phyloP scores from a whole-genome alignment of 768 basidiomycete genomes.

The Botryobasidium botryosum region DNA sequence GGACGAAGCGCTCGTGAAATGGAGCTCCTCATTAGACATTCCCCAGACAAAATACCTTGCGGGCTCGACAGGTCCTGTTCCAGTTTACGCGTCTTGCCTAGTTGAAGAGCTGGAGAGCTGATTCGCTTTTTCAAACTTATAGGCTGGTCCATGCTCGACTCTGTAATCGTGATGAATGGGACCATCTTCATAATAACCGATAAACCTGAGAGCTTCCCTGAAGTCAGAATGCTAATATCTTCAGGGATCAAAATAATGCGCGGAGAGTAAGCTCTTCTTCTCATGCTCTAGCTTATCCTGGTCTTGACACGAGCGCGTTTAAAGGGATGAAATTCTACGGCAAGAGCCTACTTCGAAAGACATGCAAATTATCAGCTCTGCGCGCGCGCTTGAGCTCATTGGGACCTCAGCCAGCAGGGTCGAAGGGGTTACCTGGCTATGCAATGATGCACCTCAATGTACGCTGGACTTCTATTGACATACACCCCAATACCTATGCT shows the following conservation, averaged over 20 bases:
- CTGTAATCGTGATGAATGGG: conserved; percentile 56
- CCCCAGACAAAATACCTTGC: neutral
- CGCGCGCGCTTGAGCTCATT: conserved; percentile 50
- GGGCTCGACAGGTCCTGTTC: neutral
- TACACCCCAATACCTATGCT: too few species aligned
- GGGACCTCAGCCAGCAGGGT: conserved; percentile 53
- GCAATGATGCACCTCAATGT: conserved; percentile 78
- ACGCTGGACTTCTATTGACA: conserved; percentile 22
- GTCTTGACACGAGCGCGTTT: too few species aligned
- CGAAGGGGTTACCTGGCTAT: conserved; percentile 54
- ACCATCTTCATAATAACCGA: conserved; percentile 63
- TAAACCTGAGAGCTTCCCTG: conserved; percentile 43
- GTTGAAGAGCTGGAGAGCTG: neutral
- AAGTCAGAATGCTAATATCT: conserved; percentile 50
- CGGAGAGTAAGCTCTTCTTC: too few species aligned
- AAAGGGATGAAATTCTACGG: conserved; percentile 32
- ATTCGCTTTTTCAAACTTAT: too few species aligned
- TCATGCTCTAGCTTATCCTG: too few species aligned
- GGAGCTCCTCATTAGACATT: neutral
- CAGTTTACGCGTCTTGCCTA: neutral
- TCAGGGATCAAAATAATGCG: conserved; percentile 43
- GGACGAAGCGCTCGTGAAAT: too few species aligned
- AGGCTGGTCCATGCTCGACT: conserved; percentile 79
- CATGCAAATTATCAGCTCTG: conserved; percentile 54
- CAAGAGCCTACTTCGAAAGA: conserved; percentile 66